Percentiles rank a stretch among this genome's conserved stretches.
These are phyloP conservation scores for Odonthalia washingtoniensis DNA, from an alignment of 31 red algal genomes.

Conservation along the genomic window DNA sequence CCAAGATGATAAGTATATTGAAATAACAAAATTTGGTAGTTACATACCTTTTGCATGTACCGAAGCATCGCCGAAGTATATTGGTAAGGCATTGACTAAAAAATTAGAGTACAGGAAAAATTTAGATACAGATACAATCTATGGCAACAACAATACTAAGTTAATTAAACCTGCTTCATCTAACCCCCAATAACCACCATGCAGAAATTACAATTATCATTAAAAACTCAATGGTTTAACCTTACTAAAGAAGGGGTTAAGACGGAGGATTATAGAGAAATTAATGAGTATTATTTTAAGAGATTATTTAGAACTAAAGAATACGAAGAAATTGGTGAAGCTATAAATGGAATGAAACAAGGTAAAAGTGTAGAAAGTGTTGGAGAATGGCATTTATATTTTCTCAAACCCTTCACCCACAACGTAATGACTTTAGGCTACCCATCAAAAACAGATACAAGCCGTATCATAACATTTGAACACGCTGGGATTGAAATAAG, in stretches of 20 bases:
- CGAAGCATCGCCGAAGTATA: too few species aligned
- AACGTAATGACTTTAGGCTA: slow-evolving; percentile 27
- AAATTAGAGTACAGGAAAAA: too few species aligned
- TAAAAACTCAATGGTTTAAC: slow-evolving; percentile 21
- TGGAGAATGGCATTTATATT: neutral
- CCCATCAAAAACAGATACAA: slow-evolving; percentile 20
- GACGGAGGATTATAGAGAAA: slow-evolving; percentile 26
- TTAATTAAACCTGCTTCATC: too few species aligned
- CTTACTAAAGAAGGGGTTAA: slow-evolving; percentile 3
- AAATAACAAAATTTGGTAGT: too few species aligned
- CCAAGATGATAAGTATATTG: too few species aligned
- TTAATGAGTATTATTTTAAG: slow-evolving; percentile 12
- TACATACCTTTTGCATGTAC: too few species aligned
- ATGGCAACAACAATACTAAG: too few species aligned
- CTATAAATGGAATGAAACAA: slow-evolving; percentile 5
- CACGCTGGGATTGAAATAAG: slow-evolving; percentile 12
- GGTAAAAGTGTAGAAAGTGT: neutral
- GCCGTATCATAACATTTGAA: slow-evolving; percentile 8
- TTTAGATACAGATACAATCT: too few species aligned
- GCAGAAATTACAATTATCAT: slow-evolving; percentile 27
- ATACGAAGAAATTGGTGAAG: neutral
- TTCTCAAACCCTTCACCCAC: neutral
- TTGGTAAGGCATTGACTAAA: too few species aligned
- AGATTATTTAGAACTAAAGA: slow-evolving; percentile 10
- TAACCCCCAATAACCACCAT: too few species aligned